phyloP scores from a whole-genome alignment of 2,329 filamentous ascomycete genomes.

The Dactylellina cionopaga region DNA sequence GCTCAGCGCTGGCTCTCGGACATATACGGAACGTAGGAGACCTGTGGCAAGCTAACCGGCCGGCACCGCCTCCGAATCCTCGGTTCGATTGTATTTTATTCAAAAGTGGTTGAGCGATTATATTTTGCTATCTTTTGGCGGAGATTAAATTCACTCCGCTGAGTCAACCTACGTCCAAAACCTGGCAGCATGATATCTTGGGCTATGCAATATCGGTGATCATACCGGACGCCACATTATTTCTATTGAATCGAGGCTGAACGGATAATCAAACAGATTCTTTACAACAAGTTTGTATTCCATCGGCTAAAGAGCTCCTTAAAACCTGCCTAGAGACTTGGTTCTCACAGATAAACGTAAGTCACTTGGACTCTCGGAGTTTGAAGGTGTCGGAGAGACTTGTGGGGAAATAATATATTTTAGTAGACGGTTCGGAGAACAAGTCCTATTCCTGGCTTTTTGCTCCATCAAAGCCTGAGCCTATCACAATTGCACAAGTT shows the following conservation, averaged over 20 bases:
- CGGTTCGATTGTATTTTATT: too few relatives aligned
- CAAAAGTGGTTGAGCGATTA: too few relatives aligned
- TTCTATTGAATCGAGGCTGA: not conserved
- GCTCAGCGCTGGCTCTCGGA: too few relatives aligned
- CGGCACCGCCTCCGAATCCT: too few relatives aligned
- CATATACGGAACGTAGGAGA: too few relatives aligned
- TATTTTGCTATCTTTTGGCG: too few relatives aligned
- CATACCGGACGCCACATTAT: not conserved
- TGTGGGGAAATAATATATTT: not conserved
- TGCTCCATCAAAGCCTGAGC: not conserved
- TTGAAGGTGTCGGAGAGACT: constrained; percentile 11
- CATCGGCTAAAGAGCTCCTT: constrained; percentile 1
- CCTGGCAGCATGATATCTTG: too few relatives aligned
- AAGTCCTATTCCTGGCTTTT: not conserved
- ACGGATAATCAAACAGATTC: not conserved
- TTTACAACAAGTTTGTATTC: not conserved
- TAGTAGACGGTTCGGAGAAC: not conserved
- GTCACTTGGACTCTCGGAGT: not conserved
- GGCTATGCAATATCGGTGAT: not conserved
- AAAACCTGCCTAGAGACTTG: constrained; percentile 6
- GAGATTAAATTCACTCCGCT: too few relatives aligned
- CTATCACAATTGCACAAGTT: not conserved
- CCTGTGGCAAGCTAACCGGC: too few relatives aligned
- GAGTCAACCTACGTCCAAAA: too few relatives aligned
- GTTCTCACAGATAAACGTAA: not conserved